phyloP scores from a whole-genome alignment of 306 rosid genomes.

The Quercus berberidifolia region DNA sequence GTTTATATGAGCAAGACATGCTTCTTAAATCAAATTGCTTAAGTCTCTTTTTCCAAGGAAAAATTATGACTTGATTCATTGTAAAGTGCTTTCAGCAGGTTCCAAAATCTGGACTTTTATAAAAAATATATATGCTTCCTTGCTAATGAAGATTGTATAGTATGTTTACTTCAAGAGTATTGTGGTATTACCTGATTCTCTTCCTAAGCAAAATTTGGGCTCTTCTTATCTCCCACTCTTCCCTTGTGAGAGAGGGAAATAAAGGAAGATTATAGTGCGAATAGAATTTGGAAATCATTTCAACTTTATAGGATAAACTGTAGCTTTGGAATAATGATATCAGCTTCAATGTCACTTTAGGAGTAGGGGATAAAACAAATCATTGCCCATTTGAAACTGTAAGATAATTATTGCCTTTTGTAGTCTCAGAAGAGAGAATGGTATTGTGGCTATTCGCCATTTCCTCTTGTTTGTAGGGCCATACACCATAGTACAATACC shows the following conservation, averaged over 20 bases:
- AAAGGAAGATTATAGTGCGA: too few relatives aligned
- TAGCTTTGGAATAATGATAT: background rate
- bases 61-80: conserved; percentile 13
- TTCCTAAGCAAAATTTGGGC: too few relatives aligned
- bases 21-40: conserved; percentile 17
- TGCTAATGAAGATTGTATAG: background rate
- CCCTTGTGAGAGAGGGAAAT: too few relatives aligned
- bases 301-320: background rate
- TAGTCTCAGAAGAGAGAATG: too few relatives aligned
- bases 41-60: background rate
- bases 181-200: too few relatives aligned
- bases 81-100: conserved; percentile 12
- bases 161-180: background rate
- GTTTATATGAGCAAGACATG: conserved; percentile 9
- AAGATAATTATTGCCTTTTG: too few relatives aligned
- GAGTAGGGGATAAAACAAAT: too few relatives aligned
- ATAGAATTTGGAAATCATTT: background rate
- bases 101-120: background rate
- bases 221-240: too few relatives aligned
- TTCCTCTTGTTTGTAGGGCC: too few relatives aligned
- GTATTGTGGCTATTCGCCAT: too few relatives aligned
- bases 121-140: background rate
- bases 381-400: too few relatives aligned
- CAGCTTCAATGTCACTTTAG: background rate
- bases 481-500: too few relatives aligned